Percentiles rank a stretch among this genome's conserved stretches.
Conservation (phyloP, 2,329 filamentous ascomycete genomes). For the Leptographium flavum region DNA sequence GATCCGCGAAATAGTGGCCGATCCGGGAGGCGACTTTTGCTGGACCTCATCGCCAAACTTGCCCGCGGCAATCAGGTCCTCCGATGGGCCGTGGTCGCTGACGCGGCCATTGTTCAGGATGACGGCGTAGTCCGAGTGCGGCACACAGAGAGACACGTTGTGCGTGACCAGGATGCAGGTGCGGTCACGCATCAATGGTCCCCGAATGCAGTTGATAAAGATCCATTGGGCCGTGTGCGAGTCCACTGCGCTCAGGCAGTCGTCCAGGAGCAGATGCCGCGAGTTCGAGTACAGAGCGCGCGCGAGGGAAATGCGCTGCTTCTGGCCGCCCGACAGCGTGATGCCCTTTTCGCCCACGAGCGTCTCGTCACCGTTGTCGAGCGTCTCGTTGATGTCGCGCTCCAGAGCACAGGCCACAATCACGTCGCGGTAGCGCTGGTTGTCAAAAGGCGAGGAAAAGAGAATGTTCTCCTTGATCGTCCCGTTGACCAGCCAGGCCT, state of each 20-base stretch:
- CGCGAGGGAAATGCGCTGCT: slow-evolving; percentile 93
- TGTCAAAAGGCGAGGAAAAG: slow-evolving; percentile 69
- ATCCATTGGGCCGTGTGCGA: slow-evolving; percentile 98
- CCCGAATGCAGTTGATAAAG: slow-evolving; percentile 82
- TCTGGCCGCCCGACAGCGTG: slow-evolving; percentile 89
- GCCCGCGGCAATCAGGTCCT: slow-evolving; percentile 72
- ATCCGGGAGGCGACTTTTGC: slow-evolving; percentile 55
- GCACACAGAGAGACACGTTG: slow-evolving; percentile 79
- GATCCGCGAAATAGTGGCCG: slow-evolving; percentile 54
- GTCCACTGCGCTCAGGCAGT: slow-evolving; percentile 92
- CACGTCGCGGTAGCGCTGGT: slow-evolving; percentile 73
- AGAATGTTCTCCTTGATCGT: slow-evolving; percentile 94
- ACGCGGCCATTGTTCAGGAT: slow-evolving; percentile 79
- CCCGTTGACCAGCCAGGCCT: slow-evolving; percentile 92
- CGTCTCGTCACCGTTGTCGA: slow-evolving; percentile 85
- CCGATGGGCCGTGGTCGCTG: slow-evolving; percentile 57
- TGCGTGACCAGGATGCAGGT: slow-evolving; percentile 95
- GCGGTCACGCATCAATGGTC: slow-evolving; percentile 72
- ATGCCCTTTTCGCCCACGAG: slow-evolving; percentile 96
- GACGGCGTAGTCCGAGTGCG: slow-evolving; percentile 66
- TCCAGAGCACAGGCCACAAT: slow-evolving; percentile 84
- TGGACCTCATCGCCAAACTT: slow-evolving; percentile 75
- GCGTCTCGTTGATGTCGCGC: slow-evolving; percentile 69
- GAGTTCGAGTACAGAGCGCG: slow-evolving; percentile 94
- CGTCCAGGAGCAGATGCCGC: slow-evolving; percentile 78